Evolutionary conservation across 1,284 basidiomycete genomes (phyloP).

Genomic region (Apiotrichum akiyoshidainum): DNA sequence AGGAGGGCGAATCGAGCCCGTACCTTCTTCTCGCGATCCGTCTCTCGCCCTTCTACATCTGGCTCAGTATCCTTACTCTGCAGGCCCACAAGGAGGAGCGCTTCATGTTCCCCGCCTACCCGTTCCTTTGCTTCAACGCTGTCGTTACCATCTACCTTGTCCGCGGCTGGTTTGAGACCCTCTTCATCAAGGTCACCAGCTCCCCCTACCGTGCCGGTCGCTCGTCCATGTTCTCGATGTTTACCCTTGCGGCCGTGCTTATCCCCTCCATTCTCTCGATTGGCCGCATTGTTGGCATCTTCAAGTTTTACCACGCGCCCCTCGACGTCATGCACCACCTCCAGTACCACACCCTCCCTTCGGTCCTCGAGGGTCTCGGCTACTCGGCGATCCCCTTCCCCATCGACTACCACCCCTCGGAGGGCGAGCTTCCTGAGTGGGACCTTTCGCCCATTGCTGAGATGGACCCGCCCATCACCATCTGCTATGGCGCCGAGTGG

Average conservation of each 20-base stretch:
- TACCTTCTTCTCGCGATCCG: constrained; percentile 72
- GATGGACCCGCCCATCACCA: constrained; percentile 61
- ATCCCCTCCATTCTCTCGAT: constrained; percentile 67
- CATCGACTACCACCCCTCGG: constrained; percentile 46
- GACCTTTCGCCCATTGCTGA: constrained; percentile 67
- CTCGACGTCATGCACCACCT: constrained; percentile 70
- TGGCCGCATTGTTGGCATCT: constrained; percentile 74
- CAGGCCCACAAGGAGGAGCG: constrained; percentile 97
- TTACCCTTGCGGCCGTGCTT: constrained; percentile 68
- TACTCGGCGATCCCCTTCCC: constrained; percentile 53
- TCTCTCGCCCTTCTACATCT: constrained; percentile 81
- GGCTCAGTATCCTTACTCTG: constrained; percentile 71
- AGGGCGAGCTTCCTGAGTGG: constrained; percentile 58
- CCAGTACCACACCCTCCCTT: constrained; percentile 74
- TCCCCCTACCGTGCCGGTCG: constrained; percentile 83
- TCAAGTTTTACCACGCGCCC: constrained; percentile 88
- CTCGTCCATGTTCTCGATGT: constrained; percentile 68
- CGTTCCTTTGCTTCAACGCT: constrained; percentile 89
- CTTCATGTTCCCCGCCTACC: constrained; percentile 95
- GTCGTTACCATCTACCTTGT: constrained; percentile 77
- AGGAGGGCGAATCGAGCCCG: constrained; percentile 65
- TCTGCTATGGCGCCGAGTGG: constrained; percentile 96
- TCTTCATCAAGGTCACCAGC: constrained; percentile 67
- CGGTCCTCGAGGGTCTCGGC: constrained; percentile 70
- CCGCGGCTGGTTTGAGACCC: constrained; percentile 78